Base-by-base conservation (phyloP, 1,284 basidiomycete genomes). In the Ganoderma leucocontextum region DNA sequence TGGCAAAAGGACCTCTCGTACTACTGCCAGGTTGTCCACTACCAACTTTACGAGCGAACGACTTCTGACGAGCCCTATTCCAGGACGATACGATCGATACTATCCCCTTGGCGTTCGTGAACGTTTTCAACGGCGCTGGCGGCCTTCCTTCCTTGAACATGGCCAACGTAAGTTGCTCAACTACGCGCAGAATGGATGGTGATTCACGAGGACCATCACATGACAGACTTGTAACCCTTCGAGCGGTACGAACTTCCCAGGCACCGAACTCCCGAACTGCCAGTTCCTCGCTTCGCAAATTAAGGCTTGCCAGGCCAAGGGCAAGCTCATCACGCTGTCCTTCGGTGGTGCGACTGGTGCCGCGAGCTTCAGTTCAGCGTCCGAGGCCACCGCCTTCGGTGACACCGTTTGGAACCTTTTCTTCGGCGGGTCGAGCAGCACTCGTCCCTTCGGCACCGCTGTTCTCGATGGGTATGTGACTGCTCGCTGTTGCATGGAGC, bases 331-430 rank as follows among this genome's bases (percentile, higher is more conserved):
- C 69, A 91, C 90, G 1, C 78, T 91, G 65, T 87, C 85, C 70
- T 79, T 91, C 35, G 90, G 90, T 52, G 90, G 91, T 47, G 89
- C 87, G 3, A 86, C 84, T 5, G 89, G 88, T 15, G 80, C 81
- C 9, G 83, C 82, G 3, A 77, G 78, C 25, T 90, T 91, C 76
- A 76, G 78, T 47, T 86, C 82, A n/a, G 87, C 88, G 65, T 75
- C 83, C 0, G 83, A 89, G 73, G 90, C 84, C 0, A 69, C 78
- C 41, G 76, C 77, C 2, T 91, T 89, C 68, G 89, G 87, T 0
- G 79, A 87, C 63, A 85, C 83, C 0, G 84, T 92, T 61, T 92
- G 91, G 90, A 83, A 91, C 75, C 66, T 88, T 19, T 91, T 91
- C 80, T 81, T 92, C 19, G 90, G 88, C 13, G 90, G 88, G 2